A percentile compares a stretch with the other conserved stretches of the same genome.
phyloP scores from a whole-genome alignment of 2,329 filamentous ascomycete genomes.

The Beauveria medogensis region DNA sequence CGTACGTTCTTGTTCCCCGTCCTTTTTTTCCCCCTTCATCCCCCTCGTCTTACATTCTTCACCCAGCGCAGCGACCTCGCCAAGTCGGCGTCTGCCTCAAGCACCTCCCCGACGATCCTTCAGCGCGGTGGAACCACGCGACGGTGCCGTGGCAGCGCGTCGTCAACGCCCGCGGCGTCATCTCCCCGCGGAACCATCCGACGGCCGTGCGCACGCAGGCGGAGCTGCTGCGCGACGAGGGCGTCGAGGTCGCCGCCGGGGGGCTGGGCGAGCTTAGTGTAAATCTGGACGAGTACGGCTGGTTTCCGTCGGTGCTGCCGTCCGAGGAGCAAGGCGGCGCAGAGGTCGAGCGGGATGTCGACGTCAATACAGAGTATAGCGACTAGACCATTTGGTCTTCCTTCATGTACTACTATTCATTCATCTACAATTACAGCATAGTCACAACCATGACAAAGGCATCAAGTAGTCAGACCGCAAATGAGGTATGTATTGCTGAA shows the following conservation, averaged over 20 bases:
- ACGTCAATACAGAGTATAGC: neutral
- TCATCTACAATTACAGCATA: neutral
- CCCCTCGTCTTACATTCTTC: neutral
- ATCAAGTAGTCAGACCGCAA: neutral
- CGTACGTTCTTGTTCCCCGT: conserved; percentile 41
- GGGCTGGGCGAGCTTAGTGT: conserved; percentile 45
- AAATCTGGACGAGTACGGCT: conserved; percentile 44
- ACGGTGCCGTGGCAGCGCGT: conserved; percentile 95
- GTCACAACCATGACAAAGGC: neutral
- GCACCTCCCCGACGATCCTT: conserved; percentile 55
- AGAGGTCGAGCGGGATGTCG: neutral
- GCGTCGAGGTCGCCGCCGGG: conserved; percentile 40
- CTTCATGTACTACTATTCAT: too few relatives aligned
- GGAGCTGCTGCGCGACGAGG: conserved; percentile 40
- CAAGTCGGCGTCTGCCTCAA: conserved; percentile 91
- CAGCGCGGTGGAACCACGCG: conserved; percentile 54
- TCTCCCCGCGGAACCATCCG: conserved; percentile 63
- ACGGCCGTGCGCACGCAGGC: conserved; percentile 43
- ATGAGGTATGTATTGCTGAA: neutral
- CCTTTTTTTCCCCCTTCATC: neutral
- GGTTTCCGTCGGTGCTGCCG: conserved; percentile 45
- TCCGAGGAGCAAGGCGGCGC: conserved; percentile 26
- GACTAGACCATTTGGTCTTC: neutral
- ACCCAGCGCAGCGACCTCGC: conserved; percentile 58
- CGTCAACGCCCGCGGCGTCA: conserved; percentile 77